Conservation (phyloP, 163 green algal genomes). For the Scenedesmus sp. region DNA sequence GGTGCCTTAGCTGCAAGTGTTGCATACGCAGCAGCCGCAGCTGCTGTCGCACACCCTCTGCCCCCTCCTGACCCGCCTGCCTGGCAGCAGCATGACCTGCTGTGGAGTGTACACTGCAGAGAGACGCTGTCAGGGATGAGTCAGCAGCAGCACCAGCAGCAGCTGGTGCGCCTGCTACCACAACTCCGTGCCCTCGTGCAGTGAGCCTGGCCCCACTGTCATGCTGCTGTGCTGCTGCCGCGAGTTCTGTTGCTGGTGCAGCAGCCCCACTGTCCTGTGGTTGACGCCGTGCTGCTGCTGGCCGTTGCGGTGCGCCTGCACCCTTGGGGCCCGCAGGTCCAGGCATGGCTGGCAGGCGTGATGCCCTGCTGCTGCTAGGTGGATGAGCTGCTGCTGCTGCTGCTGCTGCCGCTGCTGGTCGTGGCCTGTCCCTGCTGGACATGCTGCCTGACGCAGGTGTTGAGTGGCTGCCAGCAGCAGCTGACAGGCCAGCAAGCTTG, state of each 20-base stretch:
- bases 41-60: constrained; percentile 33
- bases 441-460: neutral
- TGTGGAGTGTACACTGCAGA: neutral
- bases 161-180: neutral
- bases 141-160: neutral
- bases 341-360: neutral
- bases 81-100: neutral
- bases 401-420: too few species aligned
- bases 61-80: neutral
- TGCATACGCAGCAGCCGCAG: constrained; percentile 34
- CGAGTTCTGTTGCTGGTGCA: neutral
- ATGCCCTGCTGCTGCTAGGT: neutral
- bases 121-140: neutral
- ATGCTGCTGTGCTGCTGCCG: constrained; percentile 22
- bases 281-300: neutral
- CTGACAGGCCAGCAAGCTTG: neutral
- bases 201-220: neutral
- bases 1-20: constrained; percentile 37
- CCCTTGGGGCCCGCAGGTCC: neutral
- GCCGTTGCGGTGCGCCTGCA: neutral
- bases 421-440: constrained; percentile 11
- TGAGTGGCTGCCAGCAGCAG: neutral
- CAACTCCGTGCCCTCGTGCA: neutral
- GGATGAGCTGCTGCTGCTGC: constrained; percentile 18
- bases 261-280: neutral